These are phyloP conservation scores for Colletotrichum lini DNA, from an alignment of 2,329 filamentous ascomycete species.

Conservation along the genomic window DNA sequence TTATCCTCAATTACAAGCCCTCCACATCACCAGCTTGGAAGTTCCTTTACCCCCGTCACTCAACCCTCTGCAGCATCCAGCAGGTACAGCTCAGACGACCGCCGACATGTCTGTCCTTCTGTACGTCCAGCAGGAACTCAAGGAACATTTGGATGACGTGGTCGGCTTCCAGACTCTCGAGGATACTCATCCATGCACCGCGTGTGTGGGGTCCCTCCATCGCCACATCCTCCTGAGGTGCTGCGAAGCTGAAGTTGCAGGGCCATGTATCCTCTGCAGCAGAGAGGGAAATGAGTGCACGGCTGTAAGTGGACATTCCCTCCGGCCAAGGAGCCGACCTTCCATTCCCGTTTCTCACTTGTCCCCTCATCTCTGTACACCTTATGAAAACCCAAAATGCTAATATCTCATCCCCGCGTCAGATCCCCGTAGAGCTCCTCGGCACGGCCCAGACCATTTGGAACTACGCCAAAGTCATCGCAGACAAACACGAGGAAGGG, in stretches of 20 bases:
- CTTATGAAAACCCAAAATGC: not conserved
- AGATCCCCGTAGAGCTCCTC: not conserved
- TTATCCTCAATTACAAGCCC: not conserved
- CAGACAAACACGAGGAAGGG: not conserved
- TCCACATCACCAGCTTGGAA: not conserved
- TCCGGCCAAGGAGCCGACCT: not conserved
- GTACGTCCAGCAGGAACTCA: not conserved
- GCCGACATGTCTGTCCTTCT: not conserved
- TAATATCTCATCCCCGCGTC: not conserved
- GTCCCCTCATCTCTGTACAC: not conserved
- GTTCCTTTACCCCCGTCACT: not conserved
- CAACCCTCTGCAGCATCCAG: not conserved
- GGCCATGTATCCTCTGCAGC: not conserved
- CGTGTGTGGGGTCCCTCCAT: not conserved
- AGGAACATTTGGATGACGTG: not conserved
- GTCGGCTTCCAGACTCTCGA: not conserved
- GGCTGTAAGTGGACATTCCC: not conserved
- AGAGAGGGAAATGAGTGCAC: not conserved
- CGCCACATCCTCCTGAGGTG: not conserved
- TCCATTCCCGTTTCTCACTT: not conserved
- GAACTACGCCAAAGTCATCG: not conserved
- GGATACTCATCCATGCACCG: not conserved
- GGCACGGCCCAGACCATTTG: not conserved
- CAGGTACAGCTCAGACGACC: not conserved
- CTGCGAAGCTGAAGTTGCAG: not conserved